phyloP scores from a whole-genome alignment of 768 basidiomycete species.

The Lactarius vividus region DNA sequence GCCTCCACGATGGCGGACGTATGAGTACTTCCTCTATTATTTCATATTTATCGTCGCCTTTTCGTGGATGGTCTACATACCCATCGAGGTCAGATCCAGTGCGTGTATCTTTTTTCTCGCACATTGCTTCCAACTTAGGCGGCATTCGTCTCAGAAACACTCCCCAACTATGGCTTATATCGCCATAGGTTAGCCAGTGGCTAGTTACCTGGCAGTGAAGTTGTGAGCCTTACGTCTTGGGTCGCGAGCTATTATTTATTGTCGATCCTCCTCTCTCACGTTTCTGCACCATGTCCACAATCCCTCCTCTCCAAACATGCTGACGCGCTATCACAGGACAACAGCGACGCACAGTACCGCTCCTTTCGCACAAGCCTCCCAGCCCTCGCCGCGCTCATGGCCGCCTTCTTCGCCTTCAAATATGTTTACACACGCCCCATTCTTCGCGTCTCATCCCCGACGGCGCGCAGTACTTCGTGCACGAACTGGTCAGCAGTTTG shows the following conservation, averaged over 20 bases:
- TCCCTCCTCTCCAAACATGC: neutral
- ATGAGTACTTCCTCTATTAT: slow-evolving; percentile 79
- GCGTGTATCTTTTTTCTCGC: slow-evolving; percentile 35
- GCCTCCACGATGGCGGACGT: slow-evolving; percentile 68
- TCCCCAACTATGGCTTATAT: slow-evolving; percentile 72
- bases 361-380: slow-evolving; percentile 80
- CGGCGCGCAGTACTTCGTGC: slow-evolving; percentile 59
- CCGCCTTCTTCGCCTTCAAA: slow-evolving; percentile 57
- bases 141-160: slow-evolving; percentile 47
- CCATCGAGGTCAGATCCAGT: slow-evolving; percentile 72
- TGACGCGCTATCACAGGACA: slow-evolving; percentile 58
- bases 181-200: slow-evolving; percentile 57
- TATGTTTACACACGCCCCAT: slow-evolving; percentile 41
- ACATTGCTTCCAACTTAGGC: slow-evolving; percentile 15
- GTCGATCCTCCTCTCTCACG: neutral
- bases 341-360: slow-evolving; percentile 88
- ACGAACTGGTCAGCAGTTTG: slow-evolving; percentile 59
- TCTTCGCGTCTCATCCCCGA: slow-evolving; percentile 31
- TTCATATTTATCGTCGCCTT: slow-evolving; percentile 57
- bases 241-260: neutral
- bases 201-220: slow-evolving; percentile 76
- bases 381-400: slow-evolving; percentile 49
- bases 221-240: slow-evolving; percentile 45
- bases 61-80: slow-evolving; percentile 74
- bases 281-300: too few relatives aligned